Evolutionary conservation across 768 basidiomycete genomes (phyloP).

Genomic region (Boletus pseudo-olivaceus): DNA sequence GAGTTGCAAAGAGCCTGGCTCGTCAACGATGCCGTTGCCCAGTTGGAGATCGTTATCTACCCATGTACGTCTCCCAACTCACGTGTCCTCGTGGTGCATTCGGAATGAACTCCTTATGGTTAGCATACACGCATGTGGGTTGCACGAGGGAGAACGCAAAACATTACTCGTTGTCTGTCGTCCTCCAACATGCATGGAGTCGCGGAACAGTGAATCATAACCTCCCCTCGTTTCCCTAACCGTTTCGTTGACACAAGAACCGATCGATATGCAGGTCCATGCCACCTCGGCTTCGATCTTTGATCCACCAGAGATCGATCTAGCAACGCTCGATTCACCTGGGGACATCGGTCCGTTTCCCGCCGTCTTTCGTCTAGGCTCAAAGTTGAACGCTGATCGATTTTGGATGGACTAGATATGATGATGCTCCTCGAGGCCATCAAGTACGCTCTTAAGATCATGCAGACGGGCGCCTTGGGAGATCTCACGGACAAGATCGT

Average conservation of each 20-base stretch:
- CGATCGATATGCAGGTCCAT: conserved; percentile 7
- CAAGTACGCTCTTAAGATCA: conserved; percentile 9
- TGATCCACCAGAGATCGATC: conserved; percentile 18
- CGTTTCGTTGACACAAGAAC: too few relatives aligned
- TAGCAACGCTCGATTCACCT: conserved; percentile 8
- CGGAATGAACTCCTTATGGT: not conserved
- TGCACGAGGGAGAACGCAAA: conserved; percentile 11
- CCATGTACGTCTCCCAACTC: conserved; percentile 6
- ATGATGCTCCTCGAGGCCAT: conserved; percentile 15
- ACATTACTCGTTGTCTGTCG: conserved; percentile 8
- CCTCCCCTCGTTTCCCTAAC: not conserved
- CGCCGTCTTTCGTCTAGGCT: not conserved
- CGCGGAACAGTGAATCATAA: conserved; percentile 7
- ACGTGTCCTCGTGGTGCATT: not conserved
- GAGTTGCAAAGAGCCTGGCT: conserved; percentile 14
- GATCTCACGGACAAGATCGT: conserved; percentile 9
- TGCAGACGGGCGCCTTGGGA: conserved; percentile 15
- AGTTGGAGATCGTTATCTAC: conserved; percentile 16
- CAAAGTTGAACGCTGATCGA: not conserved
- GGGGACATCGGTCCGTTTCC: conserved; percentile 6
- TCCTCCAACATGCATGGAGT: conserved; percentile 17
- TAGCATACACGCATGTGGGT: conserved; percentile 9
- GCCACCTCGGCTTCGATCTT: conserved; percentile 12
- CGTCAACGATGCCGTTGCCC: conserved; percentile 16
- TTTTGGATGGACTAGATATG: conserved; percentile 5